phyloP scores from a whole-genome alignment of 1,284 basidiomycete genomes.

The Sanguinoderma infundibulare region DNA sequence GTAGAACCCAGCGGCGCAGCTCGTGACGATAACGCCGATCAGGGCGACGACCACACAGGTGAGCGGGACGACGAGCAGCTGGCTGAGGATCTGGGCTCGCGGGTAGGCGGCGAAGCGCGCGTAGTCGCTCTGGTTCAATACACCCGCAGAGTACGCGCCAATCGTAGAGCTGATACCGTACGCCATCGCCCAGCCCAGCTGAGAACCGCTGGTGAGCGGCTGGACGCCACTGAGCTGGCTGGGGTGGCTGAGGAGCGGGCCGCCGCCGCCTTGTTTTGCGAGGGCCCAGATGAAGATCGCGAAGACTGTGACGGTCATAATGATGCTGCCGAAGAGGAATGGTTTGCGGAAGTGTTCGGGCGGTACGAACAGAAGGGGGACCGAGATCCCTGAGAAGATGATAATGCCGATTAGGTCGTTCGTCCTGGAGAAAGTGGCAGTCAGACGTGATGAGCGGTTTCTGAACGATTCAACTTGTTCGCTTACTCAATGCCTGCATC shows the following conservation, averaged over 20 bases:
- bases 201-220: slow-evolving; percentile 9
- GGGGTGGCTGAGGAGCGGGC: slow-evolving; percentile 21
- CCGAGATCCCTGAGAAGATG: slow-evolving; percentile 20
- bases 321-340: slow-evolving; percentile 26
- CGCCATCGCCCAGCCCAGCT: slow-evolving; percentile 29
- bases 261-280: slow-evolving; percentile 24
- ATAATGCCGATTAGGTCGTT: slow-evolving; percentile 24
- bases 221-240: slow-evolving; percentile 18
- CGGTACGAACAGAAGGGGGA: slow-evolving; percentile 24
- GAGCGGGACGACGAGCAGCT: slow-evolving; percentile 24
- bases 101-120: slow-evolving; percentile 28
- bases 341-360: slow-evolving; percentile 24
- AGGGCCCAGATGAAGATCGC: slow-evolving; percentile 28
- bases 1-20: slow-evolving; percentile 23
- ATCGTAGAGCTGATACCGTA: slow-evolving; percentile 28
- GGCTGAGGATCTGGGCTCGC: slow-evolving; percentile 22
- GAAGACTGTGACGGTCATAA: slow-evolving; percentile 25
- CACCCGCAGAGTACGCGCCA: slow-evolving; percentile 26
- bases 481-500: slow-evolving; percentile 21
- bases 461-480: background rate
- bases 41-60: slow-evolving; percentile 22
- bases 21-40: slow-evolving; percentile 27
- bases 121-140: slow-evolving; percentile 31
- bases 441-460: no score
- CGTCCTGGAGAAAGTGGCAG: slow-evolving; percentile 1